Evolutionary conservation across 1,139 yeast genomes (phyloP).

Genomic region (Saccharomyces hybrid): DNA sequence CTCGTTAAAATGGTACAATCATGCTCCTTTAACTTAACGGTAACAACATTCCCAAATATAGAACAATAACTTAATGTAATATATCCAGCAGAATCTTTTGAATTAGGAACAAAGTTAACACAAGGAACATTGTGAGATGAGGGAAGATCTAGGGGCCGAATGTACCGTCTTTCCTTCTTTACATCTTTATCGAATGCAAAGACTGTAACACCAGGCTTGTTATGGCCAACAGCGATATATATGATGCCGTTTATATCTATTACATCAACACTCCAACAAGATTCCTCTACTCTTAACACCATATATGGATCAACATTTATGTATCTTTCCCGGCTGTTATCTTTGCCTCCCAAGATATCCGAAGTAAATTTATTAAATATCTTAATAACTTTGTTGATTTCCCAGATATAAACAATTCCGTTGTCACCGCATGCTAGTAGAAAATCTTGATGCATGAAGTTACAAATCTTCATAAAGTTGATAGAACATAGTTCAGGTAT

Average conservation of each 20-base stretch:
- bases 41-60: slow-evolving; percentile 17
- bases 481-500: slow-evolving; percentile 5
- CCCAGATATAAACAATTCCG: slow-evolving; percentile 11
- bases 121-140: slow-evolving; percentile 17
- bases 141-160: slow-evolving; percentile 8
- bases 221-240: slow-evolving; percentile 22
- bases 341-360: background rate
- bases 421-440: slow-evolving; percentile 14
- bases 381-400: slow-evolving; percentile 5
- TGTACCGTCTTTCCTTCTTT: background rate
- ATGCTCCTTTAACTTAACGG: slow-evolving; percentile 3
- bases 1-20: slow-evolving; percentile 5
- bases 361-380: slow-evolving; percentile 1
- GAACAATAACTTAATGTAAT: slow-evolving; percentile 15
- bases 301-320: slow-evolving; percentile 7
- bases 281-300: slow-evolving; percentile 11
- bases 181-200: slow-evolving; percentile 9
- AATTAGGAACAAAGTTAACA: slow-evolving; percentile 13
- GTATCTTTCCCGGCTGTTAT: background rate
- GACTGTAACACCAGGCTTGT: slow-evolving; percentile 18
- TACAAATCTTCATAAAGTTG: slow-evolving; percentile 16
- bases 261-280: slow-evolving; percentile 26
- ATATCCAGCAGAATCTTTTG: slow-evolving; percentile 9
- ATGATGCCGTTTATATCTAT: slow-evolving; percentile 6
- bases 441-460: slow-evolving; percentile 12